Conservation (phyloP, 2,329 filamentous ascomycete genomes). For the Scedosporium boydii region DNA sequence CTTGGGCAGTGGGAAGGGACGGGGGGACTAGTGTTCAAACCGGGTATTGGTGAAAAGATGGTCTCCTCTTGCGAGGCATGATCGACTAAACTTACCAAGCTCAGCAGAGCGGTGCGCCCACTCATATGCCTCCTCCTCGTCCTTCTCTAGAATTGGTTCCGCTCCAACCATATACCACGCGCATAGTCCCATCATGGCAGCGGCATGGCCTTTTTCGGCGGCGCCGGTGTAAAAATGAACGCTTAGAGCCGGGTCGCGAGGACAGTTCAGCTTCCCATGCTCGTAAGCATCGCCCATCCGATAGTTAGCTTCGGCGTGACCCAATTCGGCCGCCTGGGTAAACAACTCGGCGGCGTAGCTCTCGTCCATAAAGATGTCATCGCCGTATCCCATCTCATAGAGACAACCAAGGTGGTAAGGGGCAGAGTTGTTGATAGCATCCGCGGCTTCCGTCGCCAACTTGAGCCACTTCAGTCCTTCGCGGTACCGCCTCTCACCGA, state of each 20-base stretch:
- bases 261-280: constrained; percentile 78
- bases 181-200: constrained; percentile 96
- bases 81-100: constrained; percentile 51
- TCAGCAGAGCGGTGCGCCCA: constrained; percentile 87
- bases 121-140: constrained; percentile 92
- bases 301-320: constrained; percentile 76
- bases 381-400: constrained; percentile 88
- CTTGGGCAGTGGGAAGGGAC: too few relatives aligned
- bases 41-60: neutral
- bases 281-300: constrained; percentile 96
- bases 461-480: constrained; percentile 97
- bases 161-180: constrained; percentile 98
- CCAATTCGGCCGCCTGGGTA: constrained; percentile 86
- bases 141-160: constrained; percentile 82
- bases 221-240: constrained; percentile 97
- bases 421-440: constrained; percentile 83
- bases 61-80: too few relatives aligned
- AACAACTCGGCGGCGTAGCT: constrained; percentile 88
- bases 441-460: constrained; percentile 79
- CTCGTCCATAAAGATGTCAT: constrained; percentile 87
- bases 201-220: constrained; percentile 71
- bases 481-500: constrained; percentile 77
- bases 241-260: constrained; percentile 81
- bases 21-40: too few relatives aligned
- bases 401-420: constrained; percentile 84